Evolutionary conservation across 306 rosid genomes (phyloP).

Genomic region (Benincasa hispida): DNA sequence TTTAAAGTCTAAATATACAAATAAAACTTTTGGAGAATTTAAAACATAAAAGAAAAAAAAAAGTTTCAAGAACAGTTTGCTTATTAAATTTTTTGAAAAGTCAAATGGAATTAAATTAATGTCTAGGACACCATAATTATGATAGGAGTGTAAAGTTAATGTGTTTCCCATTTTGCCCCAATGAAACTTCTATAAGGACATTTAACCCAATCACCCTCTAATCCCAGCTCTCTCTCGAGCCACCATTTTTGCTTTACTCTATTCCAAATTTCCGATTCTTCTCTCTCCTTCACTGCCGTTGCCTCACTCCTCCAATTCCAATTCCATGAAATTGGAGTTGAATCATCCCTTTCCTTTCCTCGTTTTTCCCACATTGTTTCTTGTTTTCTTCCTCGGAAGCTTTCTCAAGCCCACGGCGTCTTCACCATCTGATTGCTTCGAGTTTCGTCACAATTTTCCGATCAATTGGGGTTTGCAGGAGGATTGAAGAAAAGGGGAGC

Average conservation of each 20-base stretch:
- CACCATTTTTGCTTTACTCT: constrained; percentile 1
- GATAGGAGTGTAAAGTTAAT: neutral
- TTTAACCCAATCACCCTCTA: neutral
- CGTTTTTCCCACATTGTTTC: constrained; percentile 44
- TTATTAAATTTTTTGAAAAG: no score
- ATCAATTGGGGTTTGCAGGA: neutral
- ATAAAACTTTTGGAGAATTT: no score
- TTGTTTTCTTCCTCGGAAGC: constrained; percentile 26
- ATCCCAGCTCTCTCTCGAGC: neutral
- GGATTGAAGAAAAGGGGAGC: neutral
- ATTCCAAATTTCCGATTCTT: neutral
- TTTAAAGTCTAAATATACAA: no score
- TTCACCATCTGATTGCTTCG: constrained; percentile 29
- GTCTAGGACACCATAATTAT: no score
- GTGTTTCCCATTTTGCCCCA: neutral
- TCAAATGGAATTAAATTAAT: no score
- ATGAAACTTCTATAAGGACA: neutral
- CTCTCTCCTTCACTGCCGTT: neutral
- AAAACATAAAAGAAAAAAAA: no score
- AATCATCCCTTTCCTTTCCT: constrained; percentile 40
- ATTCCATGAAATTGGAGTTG: constrained; percentile 23
- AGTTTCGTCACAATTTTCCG: constrained; percentile 8
- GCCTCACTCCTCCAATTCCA: constrained; percentile 26
- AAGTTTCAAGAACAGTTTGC: no score
- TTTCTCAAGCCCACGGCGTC: constrained; percentile 24